Percentiles rank a stretch among this genome's conserved stretches.
These are phyloP conservation scores for Nicotiana undulata DNA, from an alignment of 257 asterid species.

Conservation along the genomic window DNA sequence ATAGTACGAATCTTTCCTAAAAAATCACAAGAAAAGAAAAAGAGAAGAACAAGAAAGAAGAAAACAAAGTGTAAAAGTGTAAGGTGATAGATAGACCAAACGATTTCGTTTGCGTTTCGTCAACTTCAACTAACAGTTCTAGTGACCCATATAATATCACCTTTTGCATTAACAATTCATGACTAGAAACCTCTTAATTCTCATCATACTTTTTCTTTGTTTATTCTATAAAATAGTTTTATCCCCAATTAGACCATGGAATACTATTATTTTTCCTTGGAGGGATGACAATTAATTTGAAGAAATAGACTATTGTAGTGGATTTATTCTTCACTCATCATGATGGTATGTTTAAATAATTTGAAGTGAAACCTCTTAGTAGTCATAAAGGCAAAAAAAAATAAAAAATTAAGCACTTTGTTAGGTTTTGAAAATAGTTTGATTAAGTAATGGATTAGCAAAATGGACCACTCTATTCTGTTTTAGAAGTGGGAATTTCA, in stretches of 20 bases:
- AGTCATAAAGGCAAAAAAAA: neutral
- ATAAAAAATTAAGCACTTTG: neutral
- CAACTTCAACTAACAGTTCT: conserved; percentile 27
- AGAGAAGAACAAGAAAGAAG: neutral
- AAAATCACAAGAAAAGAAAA: neutral
- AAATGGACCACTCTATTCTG: conserved; percentile 14
- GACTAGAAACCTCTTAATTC: conserved; percentile 21
- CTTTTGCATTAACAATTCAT: neutral
- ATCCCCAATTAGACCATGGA: neutral
- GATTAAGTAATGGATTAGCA: neutral
- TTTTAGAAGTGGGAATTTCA: conserved; percentile 7
- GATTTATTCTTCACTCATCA: conserved; percentile 1
- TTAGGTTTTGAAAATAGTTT: neutral
- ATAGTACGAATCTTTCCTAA: neutral
- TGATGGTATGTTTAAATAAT: neutral
- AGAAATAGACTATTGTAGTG: neutral
- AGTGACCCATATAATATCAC: conserved; percentile 18
- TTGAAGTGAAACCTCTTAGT: neutral
- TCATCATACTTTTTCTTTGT: neutral
- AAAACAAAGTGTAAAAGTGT: neutral
- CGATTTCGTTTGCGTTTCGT: conserved; percentile 19
- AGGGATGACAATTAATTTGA: conserved; percentile 1
- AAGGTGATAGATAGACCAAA: neutral
- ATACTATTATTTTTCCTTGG: neutral
- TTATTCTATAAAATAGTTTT: neutral